These are phyloP conservation scores for Yarrowia osloensis DNA, from an alignment of 805 yeast species.

Conservation along the genomic window DNA sequence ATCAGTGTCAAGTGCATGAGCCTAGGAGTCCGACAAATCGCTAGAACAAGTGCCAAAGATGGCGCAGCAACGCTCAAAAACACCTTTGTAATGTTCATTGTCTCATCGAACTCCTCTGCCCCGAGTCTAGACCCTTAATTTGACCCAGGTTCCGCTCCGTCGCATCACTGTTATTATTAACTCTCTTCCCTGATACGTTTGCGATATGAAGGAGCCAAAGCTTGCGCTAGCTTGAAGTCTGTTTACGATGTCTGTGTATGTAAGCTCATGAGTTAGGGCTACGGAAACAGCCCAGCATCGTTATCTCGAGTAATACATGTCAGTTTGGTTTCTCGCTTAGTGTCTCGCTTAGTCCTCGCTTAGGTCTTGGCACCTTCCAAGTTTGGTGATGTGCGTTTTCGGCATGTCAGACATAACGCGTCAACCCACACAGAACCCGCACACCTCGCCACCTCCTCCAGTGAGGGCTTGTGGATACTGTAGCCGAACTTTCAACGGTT, in stretches of 20 bases:
- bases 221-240: neutral
- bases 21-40: no score
- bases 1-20: no score
- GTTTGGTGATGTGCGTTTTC: neutral
- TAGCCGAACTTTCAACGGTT: neutral
- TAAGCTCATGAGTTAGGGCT: conserved; percentile 7
- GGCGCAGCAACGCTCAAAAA: no score
- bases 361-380: neutral
- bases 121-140: no score
- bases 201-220: neutral
- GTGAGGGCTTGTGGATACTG: neutral
- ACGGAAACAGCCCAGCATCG: neutral
- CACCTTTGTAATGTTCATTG: no score
- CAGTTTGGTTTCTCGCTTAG: no score
- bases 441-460: neutral
- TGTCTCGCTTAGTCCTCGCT: neutral
- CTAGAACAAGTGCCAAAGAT: no score
- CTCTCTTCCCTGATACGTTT: neutral
- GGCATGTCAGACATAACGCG: neutral
- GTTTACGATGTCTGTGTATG: neutral
- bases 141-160: neutral
- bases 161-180: neutral
- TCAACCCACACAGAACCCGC: no score
- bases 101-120: no score
- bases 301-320: no score